phyloP scores from a whole-genome alignment of 371 early-diverging fungal genomes.

The Blakeslea trispora region DNA sequence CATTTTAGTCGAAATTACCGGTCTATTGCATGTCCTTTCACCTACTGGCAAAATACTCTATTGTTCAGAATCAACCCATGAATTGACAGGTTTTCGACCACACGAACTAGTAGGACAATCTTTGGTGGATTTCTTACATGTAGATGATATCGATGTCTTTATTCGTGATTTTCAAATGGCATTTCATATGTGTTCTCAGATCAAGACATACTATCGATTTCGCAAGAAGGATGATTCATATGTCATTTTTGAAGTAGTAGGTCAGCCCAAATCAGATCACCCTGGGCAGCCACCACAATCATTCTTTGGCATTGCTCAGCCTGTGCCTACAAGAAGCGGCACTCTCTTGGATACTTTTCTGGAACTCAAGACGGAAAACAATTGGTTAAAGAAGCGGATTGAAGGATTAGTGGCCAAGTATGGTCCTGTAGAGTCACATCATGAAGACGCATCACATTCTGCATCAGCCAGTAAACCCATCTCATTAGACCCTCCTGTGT shows the following conservation, averaged over 20 bases:
- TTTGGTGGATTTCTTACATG: conserved; percentile 60
- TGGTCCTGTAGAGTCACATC: conserved; percentile 6
- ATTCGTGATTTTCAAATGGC: conserved; percentile 51
- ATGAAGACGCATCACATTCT: neutral
- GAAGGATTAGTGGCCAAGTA: conserved; percentile 31
- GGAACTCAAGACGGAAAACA: conserved; percentile 60
- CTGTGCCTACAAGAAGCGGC: conserved; percentile 52
- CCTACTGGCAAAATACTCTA: conserved; percentile 57
- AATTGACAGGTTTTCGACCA: conserved; percentile 58
- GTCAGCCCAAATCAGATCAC: conserved; percentile 43
- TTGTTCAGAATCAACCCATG: conserved; percentile 57
- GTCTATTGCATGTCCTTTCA: conserved; percentile 62
- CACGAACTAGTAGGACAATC: conserved; percentile 60
- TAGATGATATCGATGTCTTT: conserved; percentile 60
- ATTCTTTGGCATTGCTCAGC: conserved; percentile 57
- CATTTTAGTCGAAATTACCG: conserved; percentile 62
- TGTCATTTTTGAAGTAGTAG: conserved; percentile 51
- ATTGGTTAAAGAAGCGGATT: conserved; percentile 42
- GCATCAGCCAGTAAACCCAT: neutral
- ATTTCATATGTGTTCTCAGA: conserved; percentile 43
- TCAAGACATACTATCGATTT: conserved; percentile 51
- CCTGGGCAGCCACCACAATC: conserved; percentile 38
- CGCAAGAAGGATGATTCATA: conserved; percentile 53
- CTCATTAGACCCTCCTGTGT: neutral
- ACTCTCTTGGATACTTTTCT: conserved; percentile 54